Evolutionary conservation across 306 rosid genomes (phyloP).

Genomic region (Aeschynomene evenia): DNA sequence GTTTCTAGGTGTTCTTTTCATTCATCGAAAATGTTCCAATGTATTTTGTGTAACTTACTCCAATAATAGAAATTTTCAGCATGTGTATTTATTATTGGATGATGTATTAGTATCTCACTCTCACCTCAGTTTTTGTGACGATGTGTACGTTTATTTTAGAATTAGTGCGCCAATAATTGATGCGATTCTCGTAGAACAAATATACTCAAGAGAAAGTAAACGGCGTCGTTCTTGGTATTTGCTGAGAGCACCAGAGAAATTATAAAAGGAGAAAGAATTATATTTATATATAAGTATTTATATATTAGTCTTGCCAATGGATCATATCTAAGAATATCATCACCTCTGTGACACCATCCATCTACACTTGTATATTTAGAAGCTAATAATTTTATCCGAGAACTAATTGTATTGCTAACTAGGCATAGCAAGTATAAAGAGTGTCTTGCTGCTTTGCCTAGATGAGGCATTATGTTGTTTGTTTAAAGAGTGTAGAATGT

Average conservation of each 20-base stretch:
- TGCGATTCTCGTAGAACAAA: neutral
- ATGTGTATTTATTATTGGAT: neutral
- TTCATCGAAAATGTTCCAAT: neutral
- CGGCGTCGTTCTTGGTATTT: no score
- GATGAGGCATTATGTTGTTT: neutral
- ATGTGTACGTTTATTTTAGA: no score
- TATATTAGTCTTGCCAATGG: neutral
- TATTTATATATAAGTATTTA: no score
- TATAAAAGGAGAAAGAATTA: neutral
- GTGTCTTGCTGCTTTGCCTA: neutral
- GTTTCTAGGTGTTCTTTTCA: conserved; percentile 11
- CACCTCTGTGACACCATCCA: neutral
- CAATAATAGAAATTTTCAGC: neutral
- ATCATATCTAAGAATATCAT: no score
- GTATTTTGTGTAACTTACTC: conserved; percentile 28
- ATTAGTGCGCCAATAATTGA: neutral
- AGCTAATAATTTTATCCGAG: neutral
- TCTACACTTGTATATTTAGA: no score
- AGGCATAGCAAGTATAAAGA: neutral
- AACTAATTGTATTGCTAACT: neutral
- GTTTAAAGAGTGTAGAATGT: neutral
- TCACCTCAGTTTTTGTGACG: no score
- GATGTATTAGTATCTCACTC: no score
- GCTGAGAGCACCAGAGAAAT: neutral
- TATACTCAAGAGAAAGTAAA: no score